phyloP scores from a whole-genome alignment of 1,284 basidiomycete species.

The Trichosporon asahii region DNA sequence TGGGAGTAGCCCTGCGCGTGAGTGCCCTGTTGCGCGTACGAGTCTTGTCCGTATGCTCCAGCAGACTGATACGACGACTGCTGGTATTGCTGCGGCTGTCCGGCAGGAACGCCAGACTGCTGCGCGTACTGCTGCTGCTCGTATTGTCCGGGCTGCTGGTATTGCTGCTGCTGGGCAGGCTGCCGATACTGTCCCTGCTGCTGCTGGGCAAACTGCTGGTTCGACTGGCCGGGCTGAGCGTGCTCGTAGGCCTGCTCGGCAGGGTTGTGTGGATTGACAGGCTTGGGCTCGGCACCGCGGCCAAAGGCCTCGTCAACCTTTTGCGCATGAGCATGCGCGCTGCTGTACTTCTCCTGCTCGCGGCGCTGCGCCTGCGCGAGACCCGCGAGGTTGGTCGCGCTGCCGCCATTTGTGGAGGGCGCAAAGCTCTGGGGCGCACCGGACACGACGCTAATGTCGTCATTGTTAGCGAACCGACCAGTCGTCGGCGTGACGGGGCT shows the following conservation, averaged over 20 bases:
- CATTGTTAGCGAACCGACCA: not conserved
- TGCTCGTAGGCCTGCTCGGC: not conserved
- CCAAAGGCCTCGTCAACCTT: not conserved
- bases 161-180: not conserved
- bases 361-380: constrained; percentile 3
- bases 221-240: not conserved
- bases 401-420: not conserved
- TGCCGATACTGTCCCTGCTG: not conserved
- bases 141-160: not conserved
- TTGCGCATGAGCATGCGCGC: not conserved
- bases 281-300: not conserved
- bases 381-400: constrained; percentile 1
- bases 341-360: not conserved
- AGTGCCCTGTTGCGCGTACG: not conserved
- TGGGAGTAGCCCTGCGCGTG: not conserved
- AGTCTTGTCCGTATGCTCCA: not conserved
- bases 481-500: not conserved
- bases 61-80: not conserved
- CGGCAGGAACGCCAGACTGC: not conserved
- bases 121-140: not conserved
- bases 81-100: not conserved
- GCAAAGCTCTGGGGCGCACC: not conserved
- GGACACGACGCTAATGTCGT: not conserved
- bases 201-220: constrained; percentile 3
- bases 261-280: not conserved